Evolutionary conservation across 352 stramenopile genomes (phyloP).

Genomic region (Pythium brachiatum): DNA sequence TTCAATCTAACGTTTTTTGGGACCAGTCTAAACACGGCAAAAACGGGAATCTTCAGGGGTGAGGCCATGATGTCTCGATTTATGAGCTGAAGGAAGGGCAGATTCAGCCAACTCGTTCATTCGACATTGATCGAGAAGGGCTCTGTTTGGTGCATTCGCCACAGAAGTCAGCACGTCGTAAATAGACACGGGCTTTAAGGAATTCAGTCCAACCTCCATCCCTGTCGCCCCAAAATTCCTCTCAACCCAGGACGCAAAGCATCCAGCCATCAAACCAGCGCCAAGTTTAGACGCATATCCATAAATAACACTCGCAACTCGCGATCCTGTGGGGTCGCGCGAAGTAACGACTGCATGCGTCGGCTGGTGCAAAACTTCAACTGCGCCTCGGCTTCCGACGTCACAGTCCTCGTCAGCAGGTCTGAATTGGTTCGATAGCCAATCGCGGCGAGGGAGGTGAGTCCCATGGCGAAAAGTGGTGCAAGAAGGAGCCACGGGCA

Average conservation of each 20-base stretch:
- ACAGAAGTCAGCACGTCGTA: not conserved
- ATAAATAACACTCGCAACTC: not conserved
- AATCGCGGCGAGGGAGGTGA: conserved; percentile 4
- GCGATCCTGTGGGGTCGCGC: not conserved
- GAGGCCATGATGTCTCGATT: not conserved
- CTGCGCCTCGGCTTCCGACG: conserved; percentile 1
- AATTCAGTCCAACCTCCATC: not conserved
- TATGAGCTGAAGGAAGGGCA: too few species aligned
- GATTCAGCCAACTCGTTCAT: not conserved
- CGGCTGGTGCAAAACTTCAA: conserved; percentile 13
- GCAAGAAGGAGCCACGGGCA: not conserved
- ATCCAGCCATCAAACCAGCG: not conserved
- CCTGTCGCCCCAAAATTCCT: not conserved
- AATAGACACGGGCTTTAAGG: not conserved
- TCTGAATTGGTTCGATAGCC: conserved; percentile 3
- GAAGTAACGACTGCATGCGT: not conserved
- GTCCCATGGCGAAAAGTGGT: not conserved
- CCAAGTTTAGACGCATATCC: not conserved
- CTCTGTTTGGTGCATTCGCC: not conserved
- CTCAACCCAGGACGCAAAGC: not conserved
- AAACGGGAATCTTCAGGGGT: not conserved
- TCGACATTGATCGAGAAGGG: not conserved
- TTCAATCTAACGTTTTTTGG: conserved; percentile 20
- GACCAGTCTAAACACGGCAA: conserved; percentile 1
- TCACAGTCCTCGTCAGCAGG: conserved; percentile 13